These are phyloP conservation scores for Henckelia pumila DNA, from an alignment of 257 asterid genomes.

Conservation along the genomic window DNA sequence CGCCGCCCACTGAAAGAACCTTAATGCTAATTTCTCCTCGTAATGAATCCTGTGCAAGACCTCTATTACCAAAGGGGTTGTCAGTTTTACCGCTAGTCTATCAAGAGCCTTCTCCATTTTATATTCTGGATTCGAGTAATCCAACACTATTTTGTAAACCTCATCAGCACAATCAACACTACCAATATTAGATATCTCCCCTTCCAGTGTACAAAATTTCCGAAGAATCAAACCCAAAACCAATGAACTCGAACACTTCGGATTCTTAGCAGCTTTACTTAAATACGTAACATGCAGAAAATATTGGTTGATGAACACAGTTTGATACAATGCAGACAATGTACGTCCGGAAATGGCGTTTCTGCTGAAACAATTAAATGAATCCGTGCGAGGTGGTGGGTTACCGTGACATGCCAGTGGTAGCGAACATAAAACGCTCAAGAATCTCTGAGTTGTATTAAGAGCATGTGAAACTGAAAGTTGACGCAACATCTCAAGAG, in stretches of 20 bases:
- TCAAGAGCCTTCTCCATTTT: slow-evolving; percentile 86
- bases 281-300: slow-evolving; percentile 11
- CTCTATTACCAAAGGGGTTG: slow-evolving; percentile 69
- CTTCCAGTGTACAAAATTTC: slow-evolving; percentile 41
- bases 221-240: slow-evolving; percentile 23
- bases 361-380: slow-evolving; percentile 15
- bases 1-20: slow-evolving; percentile 90
- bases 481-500: slow-evolving; percentile 29
- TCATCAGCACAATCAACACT: slow-evolving; percentile 37
- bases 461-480: slow-evolving; percentile 26
- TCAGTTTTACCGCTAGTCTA: slow-evolving; percentile 44
- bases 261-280: slow-evolving; percentile 16
- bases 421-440: slow-evolving; percentile 19
- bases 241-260: no score
- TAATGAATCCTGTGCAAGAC: slow-evolving; percentile 58
- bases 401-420: slow-evolving; percentile 19
- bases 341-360: slow-evolving; percentile 10
- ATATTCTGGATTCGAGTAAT: slow-evolving; percentile 57
- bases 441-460: slow-evolving; percentile 23
- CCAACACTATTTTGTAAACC: slow-evolving; percentile 55
- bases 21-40: slow-evolving; percentile 79
- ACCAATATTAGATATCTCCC: slow-evolving; percentile 22
- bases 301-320: slow-evolving; percentile 10
- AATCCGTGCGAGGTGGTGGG: slow-evolving; percentile 11
- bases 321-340: background rate